Conservation (phyloP, 1,139 yeast genomes). For the Magnusiomyces clavatus region DNA sequence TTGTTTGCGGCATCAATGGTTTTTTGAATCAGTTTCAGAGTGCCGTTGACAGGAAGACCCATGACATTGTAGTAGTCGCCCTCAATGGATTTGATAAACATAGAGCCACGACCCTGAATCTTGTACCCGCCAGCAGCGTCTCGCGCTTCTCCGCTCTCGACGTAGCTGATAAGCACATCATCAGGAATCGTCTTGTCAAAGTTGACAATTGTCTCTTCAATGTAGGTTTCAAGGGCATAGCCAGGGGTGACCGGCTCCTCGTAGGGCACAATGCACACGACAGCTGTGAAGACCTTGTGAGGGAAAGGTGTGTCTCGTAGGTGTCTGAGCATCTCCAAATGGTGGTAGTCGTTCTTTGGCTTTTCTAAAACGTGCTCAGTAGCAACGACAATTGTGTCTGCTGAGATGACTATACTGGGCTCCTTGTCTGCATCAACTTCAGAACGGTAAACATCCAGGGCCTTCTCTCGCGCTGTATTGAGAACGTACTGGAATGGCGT, state of each 20-base stretch:
- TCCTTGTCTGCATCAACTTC: slow-evolving; percentile 33
- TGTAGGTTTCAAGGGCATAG: slow-evolving; percentile 31
- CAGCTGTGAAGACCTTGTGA: slow-evolving; percentile 60
- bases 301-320: slow-evolving; percentile 40
- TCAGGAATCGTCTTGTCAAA: slow-evolving; percentile 46
- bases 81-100: slow-evolving; percentile 50
- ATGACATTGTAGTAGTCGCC: slow-evolving; percentile 90
- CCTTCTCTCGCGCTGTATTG: slow-evolving; percentile 63
- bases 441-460: slow-evolving; percentile 46
- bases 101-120: slow-evolving; percentile 65
- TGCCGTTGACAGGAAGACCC: slow-evolving; percentile 67
- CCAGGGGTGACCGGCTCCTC: slow-evolving; percentile 36
- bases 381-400: slow-evolving; percentile 79
- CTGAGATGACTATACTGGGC: slow-evolving; percentile 49
- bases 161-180: slow-evolving; percentile 51
- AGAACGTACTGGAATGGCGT: slow-evolving; percentile 57
- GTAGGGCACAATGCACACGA: slow-evolving; percentile 44
- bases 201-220: slow-evolving; percentile 42
- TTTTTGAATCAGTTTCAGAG: slow-evolving; percentile 38
- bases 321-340: slow-evolving; percentile 40
- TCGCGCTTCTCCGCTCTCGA: slow-evolving; percentile 62
- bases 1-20: background rate
- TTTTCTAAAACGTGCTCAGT: slow-evolving; percentile 60
- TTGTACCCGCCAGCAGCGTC: slow-evolving; percentile 92
- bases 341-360: slow-evolving; percentile 49